Conservation (phyloP, 345 rosid species). For the Eucalyptus albens region DNA sequence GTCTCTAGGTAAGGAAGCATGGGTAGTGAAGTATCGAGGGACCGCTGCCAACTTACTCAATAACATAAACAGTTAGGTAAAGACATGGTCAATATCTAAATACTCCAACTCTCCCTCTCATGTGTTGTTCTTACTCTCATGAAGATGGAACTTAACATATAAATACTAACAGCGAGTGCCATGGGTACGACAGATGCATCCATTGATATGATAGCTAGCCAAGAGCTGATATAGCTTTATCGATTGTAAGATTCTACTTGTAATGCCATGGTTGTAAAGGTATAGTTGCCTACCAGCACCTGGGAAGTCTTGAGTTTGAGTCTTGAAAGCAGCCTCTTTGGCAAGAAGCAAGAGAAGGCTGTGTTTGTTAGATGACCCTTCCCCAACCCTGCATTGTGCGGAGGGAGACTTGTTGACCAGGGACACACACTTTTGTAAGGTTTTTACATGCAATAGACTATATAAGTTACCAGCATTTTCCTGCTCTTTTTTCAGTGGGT, state of each 20-base stretch:
- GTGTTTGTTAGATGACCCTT: not conserved
- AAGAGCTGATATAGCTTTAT: not conserved
- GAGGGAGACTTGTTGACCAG: not conserved
- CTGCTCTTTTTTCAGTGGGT: slow-evolving; percentile 39
- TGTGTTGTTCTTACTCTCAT: not conserved
- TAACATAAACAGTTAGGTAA: not conserved
- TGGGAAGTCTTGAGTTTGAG: not conserved
- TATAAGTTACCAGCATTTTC: not conserved
- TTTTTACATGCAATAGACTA: not conserved
- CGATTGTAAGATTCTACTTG: not conserved
- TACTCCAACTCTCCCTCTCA: not conserved
- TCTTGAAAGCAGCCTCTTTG: not conserved
- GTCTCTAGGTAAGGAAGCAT: not conserved
- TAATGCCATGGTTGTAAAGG: not conserved
- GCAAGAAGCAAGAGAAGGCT: not conserved
- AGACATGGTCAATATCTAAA: not conserved
- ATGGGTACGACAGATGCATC: not conserved
- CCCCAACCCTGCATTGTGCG: not conserved
- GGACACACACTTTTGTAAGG: not conserved
- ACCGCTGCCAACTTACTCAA: not conserved
- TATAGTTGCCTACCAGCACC: not conserved
- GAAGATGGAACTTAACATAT: not conserved
- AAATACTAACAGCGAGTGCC: not conserved
- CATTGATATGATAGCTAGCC: not conserved
- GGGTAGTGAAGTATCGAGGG: not conserved